Evolutionary conservation across 805 yeast species (phyloP), one percentile per base, ranked within the genome.

Genomic region (Lachancea quebecensis): DNA sequence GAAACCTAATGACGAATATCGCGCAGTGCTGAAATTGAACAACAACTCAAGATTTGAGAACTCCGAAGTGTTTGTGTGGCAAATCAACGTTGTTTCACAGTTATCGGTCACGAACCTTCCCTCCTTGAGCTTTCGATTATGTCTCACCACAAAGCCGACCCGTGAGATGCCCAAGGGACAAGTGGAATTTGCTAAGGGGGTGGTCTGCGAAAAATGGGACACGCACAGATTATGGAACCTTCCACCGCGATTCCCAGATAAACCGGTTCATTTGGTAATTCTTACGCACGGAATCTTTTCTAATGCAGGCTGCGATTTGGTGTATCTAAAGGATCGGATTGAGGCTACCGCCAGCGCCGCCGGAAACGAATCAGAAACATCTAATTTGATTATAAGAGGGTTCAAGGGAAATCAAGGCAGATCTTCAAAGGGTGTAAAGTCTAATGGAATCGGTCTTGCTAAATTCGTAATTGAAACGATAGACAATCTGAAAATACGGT

Each of bases 211-310:
- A 10, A 62, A 64, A 29, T 67, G 70, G 50, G 84, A 79, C 51
- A 85, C 96, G 0, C 53, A 72, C 3, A 83, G 79, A 44, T 58
- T 91, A 29, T 93, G 98, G 97, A 76, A 78, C 59, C 59, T 72
- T 33, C 93, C 95, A 0, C 74, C 78, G 1, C 72, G 69, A 2
- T 52, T 66, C 10, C 67, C 72, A 0, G 56, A 67, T 4, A 62
- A 66, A 46, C 93, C 95, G 0, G 76, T 82, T 11, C 99, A 93
- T 68, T 68, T 93, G 45, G 93, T 91, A 2, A 71, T 93, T 3
- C 54, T 90, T 10, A 88, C 96, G 0, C 99, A 93, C 62, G 99
- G 99, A 0, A 73, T 93, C 21, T 95, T 88, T 57, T 86, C 97
- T 1, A 93, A 90, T 57, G 76, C 82, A 4, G 82, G 93, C 1